Percentiles rank a stretch among this genome's conserved stretches.
Conservation (phyloP, 1,284 basidiomycete species). For the Heterobasidion irregulare region DNA sequence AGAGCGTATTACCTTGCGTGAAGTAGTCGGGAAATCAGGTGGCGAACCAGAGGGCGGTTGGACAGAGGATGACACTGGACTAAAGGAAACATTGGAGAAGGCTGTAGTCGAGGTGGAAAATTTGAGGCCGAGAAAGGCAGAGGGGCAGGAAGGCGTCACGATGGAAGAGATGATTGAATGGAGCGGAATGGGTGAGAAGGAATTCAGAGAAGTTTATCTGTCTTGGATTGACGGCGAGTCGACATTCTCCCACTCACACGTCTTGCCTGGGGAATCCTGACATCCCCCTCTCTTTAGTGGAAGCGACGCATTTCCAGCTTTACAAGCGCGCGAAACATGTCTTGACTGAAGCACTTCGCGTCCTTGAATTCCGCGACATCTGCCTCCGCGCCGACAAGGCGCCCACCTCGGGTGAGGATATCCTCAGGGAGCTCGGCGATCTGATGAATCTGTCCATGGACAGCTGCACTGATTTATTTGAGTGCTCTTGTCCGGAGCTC, state of each 20-base stretch:
- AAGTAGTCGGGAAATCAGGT: constrained; percentile 41
- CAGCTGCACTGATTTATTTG: constrained; percentile 60
- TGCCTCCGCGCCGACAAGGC: constrained; percentile 39
- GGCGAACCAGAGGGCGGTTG: constrained; percentile 33
- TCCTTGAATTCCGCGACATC: constrained; percentile 61
- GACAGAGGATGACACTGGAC: constrained; percentile 27
- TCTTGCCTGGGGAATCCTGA: background rate
- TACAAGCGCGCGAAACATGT: constrained; percentile 77
- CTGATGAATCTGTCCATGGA: constrained; percentile 76
- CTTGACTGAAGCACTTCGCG: constrained; percentile 69
- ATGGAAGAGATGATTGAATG: constrained; percentile 66
- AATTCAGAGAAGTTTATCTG: constrained; percentile 62
- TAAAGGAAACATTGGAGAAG: constrained; percentile 36
- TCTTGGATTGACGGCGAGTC: constrained; percentile 67
- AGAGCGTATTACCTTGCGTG: constrained; percentile 34
- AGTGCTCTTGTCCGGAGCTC: constrained; percentile 76
- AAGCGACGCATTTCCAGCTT: constrained; percentile 57
- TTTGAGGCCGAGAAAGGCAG: constrained; percentile 29
- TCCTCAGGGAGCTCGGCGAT: constrained; percentile 48
- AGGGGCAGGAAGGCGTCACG: constrained; percentile 46
- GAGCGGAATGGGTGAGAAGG: constrained; percentile 45
- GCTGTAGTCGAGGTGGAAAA: constrained; percentile 43
- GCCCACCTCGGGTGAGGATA: constrained; percentile 5
- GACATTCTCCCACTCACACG: background rate
- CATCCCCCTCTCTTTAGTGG: background rate